Percentiles rank a stretch among this genome's conserved stretches.
phyloP scores from a whole-genome alignment of 768 basidiomycete species.

The Kwoniella botswanensis region DNA sequence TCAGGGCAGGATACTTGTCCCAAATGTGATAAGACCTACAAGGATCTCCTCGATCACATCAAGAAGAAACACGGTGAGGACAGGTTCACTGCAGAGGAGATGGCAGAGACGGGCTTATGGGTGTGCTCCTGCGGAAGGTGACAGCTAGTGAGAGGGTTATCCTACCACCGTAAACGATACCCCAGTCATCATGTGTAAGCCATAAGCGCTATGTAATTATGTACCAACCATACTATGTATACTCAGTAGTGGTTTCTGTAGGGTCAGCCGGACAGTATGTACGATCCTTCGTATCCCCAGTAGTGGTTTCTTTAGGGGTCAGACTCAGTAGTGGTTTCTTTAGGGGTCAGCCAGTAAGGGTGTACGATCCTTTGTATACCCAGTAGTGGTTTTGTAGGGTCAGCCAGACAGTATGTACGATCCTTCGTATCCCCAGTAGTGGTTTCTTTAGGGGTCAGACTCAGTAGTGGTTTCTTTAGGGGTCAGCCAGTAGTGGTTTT shows the following conservation, averaged over 20 bases:
- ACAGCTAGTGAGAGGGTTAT: background rate
- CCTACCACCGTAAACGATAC: background rate
- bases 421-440: no score
- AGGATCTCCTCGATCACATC: conserved; percentile 3
- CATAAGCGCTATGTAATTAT: no score
- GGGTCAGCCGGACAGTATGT: background rate
- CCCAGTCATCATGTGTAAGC: background rate
- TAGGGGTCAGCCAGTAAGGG: no score
- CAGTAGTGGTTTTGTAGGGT: no score
- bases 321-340: background rate
- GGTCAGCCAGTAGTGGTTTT: no score
- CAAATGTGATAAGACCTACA: background rate
- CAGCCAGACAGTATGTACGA: no score
- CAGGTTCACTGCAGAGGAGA: conserved; percentile 2
- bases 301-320: background rate
- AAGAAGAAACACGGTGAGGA: conserved; percentile 10
- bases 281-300: no score
- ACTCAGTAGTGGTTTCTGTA: background rate
- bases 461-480: no score
- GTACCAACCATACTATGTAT: no score
- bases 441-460: no score
- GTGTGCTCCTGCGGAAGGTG: conserved; percentile 1
- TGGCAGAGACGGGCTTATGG: background rate
- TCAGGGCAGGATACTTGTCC: background rate
- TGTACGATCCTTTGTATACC: no score